phyloP scores from a whole-genome alignment of 768 basidiomycete genomes.

The Lactarius vividus region DNA sequence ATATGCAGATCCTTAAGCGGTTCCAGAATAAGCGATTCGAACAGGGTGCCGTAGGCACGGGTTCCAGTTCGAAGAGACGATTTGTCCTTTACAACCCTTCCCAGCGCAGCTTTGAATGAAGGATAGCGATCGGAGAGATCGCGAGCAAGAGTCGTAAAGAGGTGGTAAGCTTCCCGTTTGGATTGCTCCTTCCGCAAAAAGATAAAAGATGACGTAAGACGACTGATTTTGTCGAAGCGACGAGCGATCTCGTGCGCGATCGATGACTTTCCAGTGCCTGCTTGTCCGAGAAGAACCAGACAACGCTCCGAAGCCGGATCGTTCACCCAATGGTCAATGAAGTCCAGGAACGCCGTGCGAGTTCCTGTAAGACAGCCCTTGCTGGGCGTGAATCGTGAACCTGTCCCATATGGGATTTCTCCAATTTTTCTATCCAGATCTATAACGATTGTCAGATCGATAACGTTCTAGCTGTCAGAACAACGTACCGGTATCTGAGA shows the following conservation, averaged over 20 bases:
- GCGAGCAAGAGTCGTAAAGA: not conserved
- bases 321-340: not conserved
- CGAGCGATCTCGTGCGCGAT: not conserved
- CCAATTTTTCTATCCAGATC: not conserved
- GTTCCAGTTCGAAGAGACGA: not conserved
- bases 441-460: not conserved
- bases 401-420: not conserved
- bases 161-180: not conserved
- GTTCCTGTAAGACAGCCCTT: slow-evolving; percentile 2
- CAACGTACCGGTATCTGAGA: not conserved
- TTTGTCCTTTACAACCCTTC: not conserved
- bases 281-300: not conserved
- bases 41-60: not conserved
- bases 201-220: not conserved
- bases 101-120: not conserved
- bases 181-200: not conserved
- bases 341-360: not conserved
- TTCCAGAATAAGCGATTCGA: not conserved
- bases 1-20: not conserved
- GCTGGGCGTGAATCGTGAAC: not conserved
- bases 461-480: not conserved
- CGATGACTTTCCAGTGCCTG: not conserved
- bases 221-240: not conserved
- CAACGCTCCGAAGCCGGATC: not conserved
- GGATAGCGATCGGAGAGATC: not conserved